A percentile compares a stretch with the other conserved stretches of the same genome.
These are phyloP conservation scores for Schwanniomyces polymorphus DNA, from an alignment of 805 yeast genomes.

Conservation along the genomic window DNA sequence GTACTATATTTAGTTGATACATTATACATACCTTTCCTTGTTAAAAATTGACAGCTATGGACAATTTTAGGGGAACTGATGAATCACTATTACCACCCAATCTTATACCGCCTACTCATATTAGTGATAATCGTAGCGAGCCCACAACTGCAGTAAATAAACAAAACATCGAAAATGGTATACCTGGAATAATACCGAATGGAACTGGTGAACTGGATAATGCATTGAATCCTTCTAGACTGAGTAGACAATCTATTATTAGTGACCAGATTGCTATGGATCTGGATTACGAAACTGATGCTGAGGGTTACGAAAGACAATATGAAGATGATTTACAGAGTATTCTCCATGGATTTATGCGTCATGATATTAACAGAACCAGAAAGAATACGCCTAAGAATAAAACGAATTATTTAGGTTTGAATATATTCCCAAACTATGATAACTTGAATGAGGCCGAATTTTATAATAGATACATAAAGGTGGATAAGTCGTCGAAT, in stretches of 20 bases:
- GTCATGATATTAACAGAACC: slow-evolving; percentile 7
- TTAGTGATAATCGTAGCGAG: slow-evolving; percentile 3
- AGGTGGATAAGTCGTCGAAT: slow-evolving; percentile 13
- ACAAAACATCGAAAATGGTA: slow-evolving; percentile 12
- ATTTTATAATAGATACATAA: slow-evolving; percentile 16
- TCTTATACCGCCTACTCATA: background rate
- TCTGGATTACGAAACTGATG: slow-evolving; percentile 1
- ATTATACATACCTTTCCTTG: too few species aligned
- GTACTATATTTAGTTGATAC: too few species aligned
- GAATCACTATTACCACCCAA: background rate
- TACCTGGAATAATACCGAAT: slow-evolving; percentile 1
- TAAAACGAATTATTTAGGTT: slow-evolving; percentile 1
- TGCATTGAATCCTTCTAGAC: slow-evolving; percentile 2
- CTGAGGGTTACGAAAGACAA: slow-evolving; percentile 6
- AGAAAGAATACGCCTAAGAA: background rate
- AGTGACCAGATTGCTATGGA: background rate
- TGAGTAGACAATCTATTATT: slow-evolving; percentile 4
- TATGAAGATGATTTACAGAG: slow-evolving; percentile 24
- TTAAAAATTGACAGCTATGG: background rate
- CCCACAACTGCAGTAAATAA: slow-evolving; percentile 23
- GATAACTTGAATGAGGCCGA: background rate
- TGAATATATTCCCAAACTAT: slow-evolving; percentile 4
- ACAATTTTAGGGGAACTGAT: background rate
- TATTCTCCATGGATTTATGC: slow-evolving; percentile 20
- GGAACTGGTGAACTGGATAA: background rate